phyloP scores from a whole-genome alignment of 352 stramenopile genomes.

The Globisporangium irregulare region DNA sequence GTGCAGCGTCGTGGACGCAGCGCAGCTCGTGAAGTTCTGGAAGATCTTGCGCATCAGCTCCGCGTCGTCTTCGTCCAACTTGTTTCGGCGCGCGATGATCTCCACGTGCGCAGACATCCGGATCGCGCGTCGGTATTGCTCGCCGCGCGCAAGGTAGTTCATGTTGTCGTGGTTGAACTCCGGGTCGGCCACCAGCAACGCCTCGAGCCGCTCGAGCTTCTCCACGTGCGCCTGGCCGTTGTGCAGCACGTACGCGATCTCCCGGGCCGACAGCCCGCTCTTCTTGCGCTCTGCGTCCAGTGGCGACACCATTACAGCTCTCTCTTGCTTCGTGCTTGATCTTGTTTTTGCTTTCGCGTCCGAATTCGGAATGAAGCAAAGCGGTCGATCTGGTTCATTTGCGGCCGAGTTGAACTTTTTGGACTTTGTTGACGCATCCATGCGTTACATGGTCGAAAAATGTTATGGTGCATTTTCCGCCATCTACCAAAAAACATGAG shows the following conservation, averaged over 20 bases:
- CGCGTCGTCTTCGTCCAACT: conserved; percentile 52
- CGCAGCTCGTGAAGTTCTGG: conserved; percentile 52
- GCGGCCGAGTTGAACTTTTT: neutral
- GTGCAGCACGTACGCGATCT: conserved; percentile 65
- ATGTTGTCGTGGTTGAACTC: conserved; percentile 60
- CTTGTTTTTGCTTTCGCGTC: neutral
- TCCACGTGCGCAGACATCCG: conserved; percentile 59
- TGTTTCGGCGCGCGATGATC: conserved; percentile 49
- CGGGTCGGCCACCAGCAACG: conserved; percentile 51
- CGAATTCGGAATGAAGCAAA: conserved; percentile 5
- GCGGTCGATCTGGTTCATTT: neutral
- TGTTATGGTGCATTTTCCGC: too few species aligned
- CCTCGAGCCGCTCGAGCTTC: conserved; percentile 53
- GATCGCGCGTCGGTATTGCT: conserved; percentile 58
- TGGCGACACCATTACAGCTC: conserved; percentile 3
- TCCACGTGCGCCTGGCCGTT: conserved; percentile 49
- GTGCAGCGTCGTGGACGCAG: conserved; percentile 55
- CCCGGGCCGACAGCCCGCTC: conserved; percentile 43
- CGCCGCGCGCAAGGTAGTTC: conserved; percentile 61
- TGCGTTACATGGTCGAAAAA: too few species aligned
- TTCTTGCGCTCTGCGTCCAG: conserved; percentile 35
- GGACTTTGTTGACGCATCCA: neutral
- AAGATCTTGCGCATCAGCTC: conserved; percentile 53
- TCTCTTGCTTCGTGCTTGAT: neutral
- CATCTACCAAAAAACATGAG: too few species aligned